These are phyloP conservation scores for Fusarium dlaminii DNA, from an alignment of 2,329 filamentous ascomycete genomes.

Conservation along the genomic window DNA sequence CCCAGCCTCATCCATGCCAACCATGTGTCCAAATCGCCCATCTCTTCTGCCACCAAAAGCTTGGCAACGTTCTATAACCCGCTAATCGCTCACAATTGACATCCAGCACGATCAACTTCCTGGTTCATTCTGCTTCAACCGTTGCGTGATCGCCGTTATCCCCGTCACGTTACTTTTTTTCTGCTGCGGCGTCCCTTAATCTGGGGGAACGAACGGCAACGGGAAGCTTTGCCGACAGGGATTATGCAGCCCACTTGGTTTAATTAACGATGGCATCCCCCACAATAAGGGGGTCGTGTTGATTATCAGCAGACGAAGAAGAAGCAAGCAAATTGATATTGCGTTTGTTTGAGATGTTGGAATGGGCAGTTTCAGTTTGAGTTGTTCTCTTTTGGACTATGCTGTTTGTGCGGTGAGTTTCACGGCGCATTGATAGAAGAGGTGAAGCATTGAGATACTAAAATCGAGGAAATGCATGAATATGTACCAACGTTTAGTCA, in stretches of 20 bases:
- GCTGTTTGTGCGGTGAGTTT: background rate
- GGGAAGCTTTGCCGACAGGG: background rate
- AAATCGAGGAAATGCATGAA: background rate
- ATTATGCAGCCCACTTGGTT: conserved; percentile 35
- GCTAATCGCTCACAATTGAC: conserved; percentile 10
- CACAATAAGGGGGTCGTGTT: conserved; percentile 27
- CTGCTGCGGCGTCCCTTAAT: conserved; percentile 1
- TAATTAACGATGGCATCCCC: conserved; percentile 36
- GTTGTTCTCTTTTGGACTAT: background rate
- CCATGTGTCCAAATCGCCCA: conserved; percentile 2
- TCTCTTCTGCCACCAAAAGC: background rate
- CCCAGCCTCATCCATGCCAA: conserved; percentile 11
- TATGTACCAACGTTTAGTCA: background rate
- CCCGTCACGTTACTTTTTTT: conserved; percentile 5
- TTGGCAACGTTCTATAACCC: conserved; percentile 16
- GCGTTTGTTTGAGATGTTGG: conserved; percentile 21
- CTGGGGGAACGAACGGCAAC: conserved; percentile 14
- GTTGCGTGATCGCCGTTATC: conserved; percentile 21
- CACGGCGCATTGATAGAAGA: background rate
- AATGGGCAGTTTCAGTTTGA: conserved; percentile 31
- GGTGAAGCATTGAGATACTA: background rate
- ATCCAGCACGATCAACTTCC: background rate
- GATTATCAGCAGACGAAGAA: background rate
- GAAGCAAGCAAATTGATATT: background rate
- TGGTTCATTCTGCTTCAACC: conserved; percentile 1